Conservation (phyloP, 164 flowering plant genomes). For the Annona squamosa region DNA sequence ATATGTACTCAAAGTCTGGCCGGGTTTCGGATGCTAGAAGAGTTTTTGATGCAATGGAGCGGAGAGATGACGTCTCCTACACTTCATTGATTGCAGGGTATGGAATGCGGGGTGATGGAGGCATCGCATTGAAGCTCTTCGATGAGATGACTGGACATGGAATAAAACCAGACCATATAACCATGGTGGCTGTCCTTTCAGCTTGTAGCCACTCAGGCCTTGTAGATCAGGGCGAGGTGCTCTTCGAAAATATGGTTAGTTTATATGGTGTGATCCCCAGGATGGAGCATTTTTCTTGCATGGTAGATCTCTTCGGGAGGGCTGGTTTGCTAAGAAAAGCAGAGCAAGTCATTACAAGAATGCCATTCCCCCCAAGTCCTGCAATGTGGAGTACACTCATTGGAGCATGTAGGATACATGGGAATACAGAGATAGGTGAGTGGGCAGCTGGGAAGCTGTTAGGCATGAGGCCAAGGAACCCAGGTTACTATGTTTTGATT, state of each 20-base stretch:
- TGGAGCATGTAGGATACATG: constrained; percentile 45
- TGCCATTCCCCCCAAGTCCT: constrained; percentile 44
- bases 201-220: constrained; percentile 68
- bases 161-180: constrained; percentile 50
- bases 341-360: constrained; percentile 28
- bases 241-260: constrained; percentile 37
- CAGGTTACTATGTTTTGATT: constrained; percentile 53
- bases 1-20: constrained; percentile 61
- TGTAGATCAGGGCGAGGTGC: constrained; percentile 29
- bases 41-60: constrained; percentile 36
- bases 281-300: constrained; percentile 59
- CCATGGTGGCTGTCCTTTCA: constrained; percentile 56
- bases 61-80: constrained; percentile 48
- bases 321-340: constrained; percentile 48
- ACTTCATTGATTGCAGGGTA: constrained; percentile 59
- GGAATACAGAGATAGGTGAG: constrained; percentile 43
- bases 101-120: constrained; percentile 54
- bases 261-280: constrained; percentile 31
- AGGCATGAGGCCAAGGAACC: constrained; percentile 37
- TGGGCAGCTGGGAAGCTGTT: constrained; percentile 53
- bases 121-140: constrained; percentile 32
- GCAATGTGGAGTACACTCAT: constrained; percentile 58
- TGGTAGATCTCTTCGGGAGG: constrained; percentile 58
- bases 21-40: constrained; percentile 35
- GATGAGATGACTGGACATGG: constrained; percentile 38